Base-by-base conservation (phyloP, 2,329 filamentous ascomycete genomes). In the Furcasterigmium furcatum region DNA sequence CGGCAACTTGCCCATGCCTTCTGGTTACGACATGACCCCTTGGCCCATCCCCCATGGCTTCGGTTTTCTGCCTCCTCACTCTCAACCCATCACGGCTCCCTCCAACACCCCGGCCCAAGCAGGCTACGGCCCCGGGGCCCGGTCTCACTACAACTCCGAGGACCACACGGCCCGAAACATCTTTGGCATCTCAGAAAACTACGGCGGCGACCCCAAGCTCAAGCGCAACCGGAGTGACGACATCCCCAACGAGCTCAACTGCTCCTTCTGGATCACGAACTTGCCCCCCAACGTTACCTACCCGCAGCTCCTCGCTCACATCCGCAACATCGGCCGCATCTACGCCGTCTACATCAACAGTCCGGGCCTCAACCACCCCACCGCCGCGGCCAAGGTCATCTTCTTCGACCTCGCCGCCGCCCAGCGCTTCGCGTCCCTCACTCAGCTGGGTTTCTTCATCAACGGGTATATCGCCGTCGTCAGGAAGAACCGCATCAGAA, bases 221-320 rank as follows among this genome's bases (percentile, higher is more conserved):
- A 14, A 34, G 3, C 60, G 59, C 9, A 75, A 74, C 57, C 61
- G 58, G 36, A 67, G 65, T 2, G 70, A 69, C 5, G 40, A 61
- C 27, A 68, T 74, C 27, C 59, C 66, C 1, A 58, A 67, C 25
- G 48, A 56, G 4, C 45, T 67, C 25, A 80, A 78, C 57, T 77
- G 75, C 25, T 67, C 74, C 1, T 60, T 81, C 1, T 81, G 76
- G 70, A 51, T 82, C 21, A 75, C 71, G 2, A 73, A 76, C 41
- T 65, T 82, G 0, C 73, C 77, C 0, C 62, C 70, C 0, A 50
- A 64, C 21, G 58, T 74, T 35, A 68, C 62, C 2, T 64, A 71
- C 34, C 51, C 58, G 21, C 63, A 71, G 51, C 71, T 81, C 1
- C 68, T 81, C 2, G 46, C 53, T 2, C 50, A 62, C 3, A 68